Base-by-base conservation (phyloP, 441 rosid species). In the Erodium chrysanthum region DNA sequence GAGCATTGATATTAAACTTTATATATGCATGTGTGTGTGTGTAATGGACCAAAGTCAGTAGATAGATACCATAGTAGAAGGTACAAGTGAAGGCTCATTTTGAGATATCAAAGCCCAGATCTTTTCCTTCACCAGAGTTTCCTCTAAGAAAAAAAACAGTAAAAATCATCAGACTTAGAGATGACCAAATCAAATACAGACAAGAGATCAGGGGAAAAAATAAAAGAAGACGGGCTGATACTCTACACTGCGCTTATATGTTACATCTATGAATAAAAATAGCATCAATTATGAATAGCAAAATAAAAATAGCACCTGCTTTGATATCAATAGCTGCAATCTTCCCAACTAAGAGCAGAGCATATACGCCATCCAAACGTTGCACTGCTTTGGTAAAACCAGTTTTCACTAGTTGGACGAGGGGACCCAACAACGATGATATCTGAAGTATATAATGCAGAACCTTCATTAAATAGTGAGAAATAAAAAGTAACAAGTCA, bases 341-440 rank as follows among this genome's bases (percentile, higher is more conserved):
- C 85, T 80, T 95, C 71, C 83, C 91, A 68, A 82, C 87, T 40
- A 88, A 73, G 73, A 83, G 84, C 78, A 95, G 82, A 48, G 98
- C 95, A 86, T 92, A 95, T 44, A 92, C 68, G 64, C 97, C 99
- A 82, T 95, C 99, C 78, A 95, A 79, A 61, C 99, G 96, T 78
- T 95, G 99, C 48, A 79, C 96, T 15, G 88, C 82, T 82, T 92
- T 95, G 35, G 96, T 86, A 74, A 85, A 95, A 72, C 99, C 96
- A 72, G 93, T 86, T 85, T 88, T 92, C 59, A 86, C 89, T 74
- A 95, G 90, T 80, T 95, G 99, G 79, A 90, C 22, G 27, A 95
- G 92, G 73, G 95, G 88, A 68, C 85, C 87, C 78, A 95, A 79
- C 84, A 95, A 76, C 31, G 86, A 78, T 72, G 96, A 90, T 76